Conservation (phyloP, 768 basidiomycete species). For the Holtermanniella nyarrowii region DNA sequence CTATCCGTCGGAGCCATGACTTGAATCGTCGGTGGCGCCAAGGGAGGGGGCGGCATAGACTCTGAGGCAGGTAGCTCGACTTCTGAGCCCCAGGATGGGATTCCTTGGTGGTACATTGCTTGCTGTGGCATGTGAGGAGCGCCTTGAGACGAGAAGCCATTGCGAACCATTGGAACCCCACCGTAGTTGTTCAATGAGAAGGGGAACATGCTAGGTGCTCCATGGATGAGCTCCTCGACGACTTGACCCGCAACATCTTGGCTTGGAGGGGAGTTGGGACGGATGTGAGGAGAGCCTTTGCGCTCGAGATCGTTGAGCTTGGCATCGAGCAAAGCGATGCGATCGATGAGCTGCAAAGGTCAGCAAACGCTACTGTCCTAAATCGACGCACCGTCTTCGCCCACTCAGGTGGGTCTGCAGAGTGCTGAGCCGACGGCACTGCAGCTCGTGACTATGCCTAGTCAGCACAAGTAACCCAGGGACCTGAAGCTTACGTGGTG, state of each 20-base stretch:
- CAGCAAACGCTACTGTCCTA: not conserved
- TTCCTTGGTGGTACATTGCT: not conserved
- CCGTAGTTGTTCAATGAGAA: too few species aligned
- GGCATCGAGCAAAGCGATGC: conserved; percentile 22
- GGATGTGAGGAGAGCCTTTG: not conserved
- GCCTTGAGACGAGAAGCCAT: not conserved
- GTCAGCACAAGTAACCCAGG: too few species aligned
- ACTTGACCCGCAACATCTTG: not conserved
- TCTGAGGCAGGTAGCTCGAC: conserved; percentile 28
- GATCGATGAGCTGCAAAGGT: conserved; percentile 15
- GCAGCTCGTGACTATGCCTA: not conserved
- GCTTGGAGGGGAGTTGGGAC: not conserved
- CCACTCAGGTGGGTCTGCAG: conserved; percentile 16
- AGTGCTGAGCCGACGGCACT: not conserved
- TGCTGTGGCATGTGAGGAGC: not conserved
- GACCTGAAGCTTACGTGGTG: too few species aligned
- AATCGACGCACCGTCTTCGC: conserved; percentile 15
- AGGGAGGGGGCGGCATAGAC: conserved; percentile 8
- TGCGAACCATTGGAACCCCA: too few species aligned
- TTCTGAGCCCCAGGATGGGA: conserved; percentile 28
- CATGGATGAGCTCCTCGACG: not conserved
- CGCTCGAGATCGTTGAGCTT: conserved; percentile 14
- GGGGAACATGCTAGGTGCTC: not conserved
- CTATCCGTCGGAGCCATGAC: conserved; percentile 36
- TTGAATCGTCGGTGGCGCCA: conserved; percentile 28